Evolutionary conservation across 2,329 filamentous ascomycete species (phyloP).

Genomic region (Alternaria gansuensis): DNA sequence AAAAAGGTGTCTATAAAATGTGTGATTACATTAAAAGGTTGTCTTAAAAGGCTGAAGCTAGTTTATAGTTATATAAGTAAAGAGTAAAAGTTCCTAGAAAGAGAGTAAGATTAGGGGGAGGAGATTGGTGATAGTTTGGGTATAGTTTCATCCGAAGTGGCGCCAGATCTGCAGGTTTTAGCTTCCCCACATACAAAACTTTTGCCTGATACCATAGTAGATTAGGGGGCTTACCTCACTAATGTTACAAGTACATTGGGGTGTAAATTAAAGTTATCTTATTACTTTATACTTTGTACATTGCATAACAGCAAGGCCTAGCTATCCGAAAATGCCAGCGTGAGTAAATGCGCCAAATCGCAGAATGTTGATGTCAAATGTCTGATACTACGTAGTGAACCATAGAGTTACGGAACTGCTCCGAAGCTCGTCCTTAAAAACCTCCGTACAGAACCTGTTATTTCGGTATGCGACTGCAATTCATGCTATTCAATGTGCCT

Average conservation of each 20-base stretch:
- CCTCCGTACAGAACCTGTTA: neutral
- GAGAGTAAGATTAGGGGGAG: too few relatives aligned
- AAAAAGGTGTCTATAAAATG: too few relatives aligned
- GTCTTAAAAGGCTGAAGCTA: too few relatives aligned
- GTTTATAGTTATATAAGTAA: too few relatives aligned
- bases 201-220: too few relatives aligned
- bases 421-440: neutral
- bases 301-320: neutral
- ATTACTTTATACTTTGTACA: neutral
- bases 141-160: too few relatives aligned
- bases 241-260: neutral
- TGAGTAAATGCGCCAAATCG: neutral
- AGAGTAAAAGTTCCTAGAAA: too few relatives aligned
- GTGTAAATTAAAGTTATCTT: neutral
- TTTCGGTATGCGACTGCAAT: neutral
- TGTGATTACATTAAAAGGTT: too few relatives aligned
- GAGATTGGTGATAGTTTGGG: too few relatives aligned
- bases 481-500: neutral
- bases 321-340: neutral
- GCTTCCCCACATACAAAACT: too few relatives aligned
- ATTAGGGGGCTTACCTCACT: neutral
- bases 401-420: neutral
- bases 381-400: neutral
- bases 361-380: neutral
- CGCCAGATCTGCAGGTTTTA: too few relatives aligned